Percentiles rank a stretch among this genome's conserved stretches.
These are phyloP conservation scores for Exophiala alcalophila DNA, from an alignment of 2,329 filamentous ascomycete species.

Conservation along the genomic window DNA sequence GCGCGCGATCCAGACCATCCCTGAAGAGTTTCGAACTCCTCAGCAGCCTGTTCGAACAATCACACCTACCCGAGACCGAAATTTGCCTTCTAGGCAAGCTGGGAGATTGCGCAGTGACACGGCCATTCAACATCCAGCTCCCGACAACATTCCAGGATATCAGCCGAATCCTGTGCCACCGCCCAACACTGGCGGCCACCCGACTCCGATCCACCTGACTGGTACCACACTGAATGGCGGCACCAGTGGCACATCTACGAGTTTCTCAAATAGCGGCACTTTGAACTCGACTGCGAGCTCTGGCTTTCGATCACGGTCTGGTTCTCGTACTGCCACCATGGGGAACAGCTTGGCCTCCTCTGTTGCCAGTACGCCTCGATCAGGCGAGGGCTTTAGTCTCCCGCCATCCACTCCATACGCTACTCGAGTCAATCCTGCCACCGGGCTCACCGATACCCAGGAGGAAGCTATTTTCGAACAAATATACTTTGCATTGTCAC, in stretches of 20 bases:
- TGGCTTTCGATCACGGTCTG: slow-evolving; percentile 28
- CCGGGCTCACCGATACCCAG: slow-evolving; percentile 64
- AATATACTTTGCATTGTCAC: slow-evolving; percentile 73
- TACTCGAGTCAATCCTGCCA: slow-evolving; percentile 53
- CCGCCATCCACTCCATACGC: slow-evolving; percentile 45
- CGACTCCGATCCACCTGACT: slow-evolving; percentile 25
- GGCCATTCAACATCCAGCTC: slow-evolving; percentile 45
- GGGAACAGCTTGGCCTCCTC: slow-evolving; percentile 41
- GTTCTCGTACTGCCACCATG: slow-evolving; percentile 26
- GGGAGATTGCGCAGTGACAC: slow-evolving; percentile 52
- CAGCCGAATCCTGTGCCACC: slow-evolving; percentile 23
- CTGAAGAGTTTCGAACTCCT: slow-evolving; percentile 32
- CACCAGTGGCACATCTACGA: slow-evolving; percentile 18
- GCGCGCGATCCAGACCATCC: slow-evolving; percentile 34
- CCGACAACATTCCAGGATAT: slow-evolving; percentile 14
- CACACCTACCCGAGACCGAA: slow-evolving; percentile 49
- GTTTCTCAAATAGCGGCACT: slow-evolving; percentile 25
- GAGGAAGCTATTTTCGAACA: slow-evolving; percentile 79
- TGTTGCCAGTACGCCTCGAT: slow-evolving; percentile 68
- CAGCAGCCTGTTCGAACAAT: slow-evolving; percentile 35
- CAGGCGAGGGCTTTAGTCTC: slow-evolving; percentile 74
- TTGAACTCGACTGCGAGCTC: slow-evolving; percentile 16
- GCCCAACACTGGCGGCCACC: slow-evolving; percentile 39
- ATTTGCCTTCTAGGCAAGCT: slow-evolving; percentile 32
- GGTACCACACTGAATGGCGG: slow-evolving; percentile 24